Evolutionary conservation across 306 rosid species (phyloP).

Genomic region (Pueraria montana): DNA sequence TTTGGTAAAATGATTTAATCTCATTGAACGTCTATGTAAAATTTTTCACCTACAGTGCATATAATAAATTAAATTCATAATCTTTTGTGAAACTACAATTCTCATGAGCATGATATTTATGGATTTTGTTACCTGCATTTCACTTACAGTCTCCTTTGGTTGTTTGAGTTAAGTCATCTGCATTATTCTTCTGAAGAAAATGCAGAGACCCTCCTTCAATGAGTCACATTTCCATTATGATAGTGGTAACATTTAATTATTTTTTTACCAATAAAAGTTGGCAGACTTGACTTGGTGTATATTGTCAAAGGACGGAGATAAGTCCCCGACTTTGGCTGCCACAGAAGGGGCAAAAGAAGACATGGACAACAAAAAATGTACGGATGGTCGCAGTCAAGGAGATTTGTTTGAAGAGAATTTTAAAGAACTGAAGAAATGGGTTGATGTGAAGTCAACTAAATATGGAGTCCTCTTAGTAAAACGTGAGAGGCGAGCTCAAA

Average conservation of each 20-base stretch:
- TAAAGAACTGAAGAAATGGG: conserved; percentile 89
- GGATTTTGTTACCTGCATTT: conserved; percentile 30
- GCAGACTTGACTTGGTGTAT: conserved; percentile 75
- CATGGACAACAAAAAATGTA: conserved; percentile 49
- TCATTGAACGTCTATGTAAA: background rate
- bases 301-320: conserved; percentile 62
- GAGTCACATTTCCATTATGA: conserved; percentile 44
- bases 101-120: background rate
- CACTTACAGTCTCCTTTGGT: conserved; percentile 8
- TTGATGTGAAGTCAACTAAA: conserved; percentile 76
- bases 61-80: background rate
- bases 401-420: conserved; percentile 87
- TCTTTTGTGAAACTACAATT: conserved; percentile 11
- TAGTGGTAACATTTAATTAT: conserved; percentile 48
- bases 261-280: conserved; percentile 58
- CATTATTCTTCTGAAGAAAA: conserved; percentile 42
- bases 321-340: conserved; percentile 42
- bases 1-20: background rate
- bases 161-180: conserved; percentile 18
- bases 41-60: background rate
- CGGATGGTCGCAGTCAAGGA: conserved; percentile 44
- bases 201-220: conserved; percentile 24
- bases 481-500: conserved; percentile 76
- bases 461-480: conserved; percentile 79
- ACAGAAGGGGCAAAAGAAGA: conserved; percentile 57